Evolutionary conservation across 2,329 filamentous ascomycete genomes (phyloP).

Genomic region (Colletotrichum sojae): DNA sequence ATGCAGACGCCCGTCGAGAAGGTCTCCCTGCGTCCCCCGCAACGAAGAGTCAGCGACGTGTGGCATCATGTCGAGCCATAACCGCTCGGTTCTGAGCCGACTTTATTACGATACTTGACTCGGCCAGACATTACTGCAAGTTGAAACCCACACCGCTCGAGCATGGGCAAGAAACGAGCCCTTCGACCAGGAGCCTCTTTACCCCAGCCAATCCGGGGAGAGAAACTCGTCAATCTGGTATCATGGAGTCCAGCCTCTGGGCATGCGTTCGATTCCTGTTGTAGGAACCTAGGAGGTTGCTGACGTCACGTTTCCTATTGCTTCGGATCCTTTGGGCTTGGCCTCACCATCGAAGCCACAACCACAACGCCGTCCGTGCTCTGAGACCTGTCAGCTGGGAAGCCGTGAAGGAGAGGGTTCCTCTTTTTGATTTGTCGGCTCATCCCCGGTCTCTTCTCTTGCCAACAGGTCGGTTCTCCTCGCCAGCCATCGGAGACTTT

Average conservation of each 20-base stretch:
- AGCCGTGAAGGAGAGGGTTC: not conserved
- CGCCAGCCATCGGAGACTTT: conserved; percentile 18
- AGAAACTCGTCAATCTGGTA: conserved; percentile 17
- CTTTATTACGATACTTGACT: conserved; percentile 3
- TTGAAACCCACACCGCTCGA: conserved; percentile 29
- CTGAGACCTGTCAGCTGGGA: conserved; percentile 24
- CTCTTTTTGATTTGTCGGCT: conserved; percentile 17
- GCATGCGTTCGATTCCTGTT: conserved; percentile 24
- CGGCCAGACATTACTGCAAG: conserved; percentile 1
- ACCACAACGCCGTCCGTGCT: conserved; percentile 34
- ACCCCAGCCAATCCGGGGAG: conserved; percentile 21
- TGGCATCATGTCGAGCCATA: conserved; percentile 32
- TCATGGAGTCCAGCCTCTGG: not conserved
- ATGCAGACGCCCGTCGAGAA: conserved; percentile 19
- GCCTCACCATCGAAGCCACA: conserved; percentile 7
- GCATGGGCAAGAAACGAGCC: conserved; percentile 26
- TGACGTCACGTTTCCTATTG: not conserved
- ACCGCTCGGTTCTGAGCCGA: conserved; percentile 13
- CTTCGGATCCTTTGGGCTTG: conserved; percentile 21
- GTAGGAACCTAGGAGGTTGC: no score
- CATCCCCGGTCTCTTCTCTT: not conserved
- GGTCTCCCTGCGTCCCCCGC: conserved; percentile 34
- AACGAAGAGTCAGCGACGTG: conserved; percentile 1
- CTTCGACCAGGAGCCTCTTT: conserved; percentile 11
- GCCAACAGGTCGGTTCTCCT: not conserved